Evolutionary conservation across 106 monocot genomes (phyloP).

Genomic region (Triglochin maritima): DNA sequence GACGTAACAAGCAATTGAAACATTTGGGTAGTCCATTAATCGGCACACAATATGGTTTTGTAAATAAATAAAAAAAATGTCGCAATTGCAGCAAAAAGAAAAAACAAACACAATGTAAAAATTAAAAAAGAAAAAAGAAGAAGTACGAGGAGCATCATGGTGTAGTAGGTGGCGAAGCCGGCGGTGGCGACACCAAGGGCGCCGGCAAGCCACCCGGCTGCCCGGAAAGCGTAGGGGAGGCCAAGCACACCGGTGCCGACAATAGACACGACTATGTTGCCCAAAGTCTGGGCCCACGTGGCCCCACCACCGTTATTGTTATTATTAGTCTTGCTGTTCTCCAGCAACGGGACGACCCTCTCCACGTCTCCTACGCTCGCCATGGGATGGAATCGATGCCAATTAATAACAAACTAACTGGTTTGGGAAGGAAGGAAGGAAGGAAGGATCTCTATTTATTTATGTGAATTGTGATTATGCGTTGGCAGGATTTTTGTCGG

Average conservation of each 20-base stretch:
- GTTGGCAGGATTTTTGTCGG: too few species aligned
- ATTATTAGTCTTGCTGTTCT: neutral
- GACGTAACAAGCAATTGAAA: too few species aligned
- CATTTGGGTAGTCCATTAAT: too few species aligned
- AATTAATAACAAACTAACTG: too few species aligned
- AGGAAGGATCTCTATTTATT: too few species aligned
- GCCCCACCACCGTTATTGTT: constrained; percentile 2
- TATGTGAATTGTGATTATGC: too few species aligned
- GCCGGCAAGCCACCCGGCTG: constrained; percentile 26
- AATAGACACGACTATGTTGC: constrained; percentile 24
- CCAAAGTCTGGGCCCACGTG: constrained; percentile 25
- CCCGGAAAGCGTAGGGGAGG: constrained; percentile 28
- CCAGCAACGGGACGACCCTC: constrained; percentile 14
- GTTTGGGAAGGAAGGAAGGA: too few species aligned
- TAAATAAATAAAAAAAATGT: too few species aligned
- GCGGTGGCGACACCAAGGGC: constrained; percentile 21
- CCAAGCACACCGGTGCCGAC: constrained; percentile 29
- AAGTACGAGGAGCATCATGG: constrained; percentile 20
- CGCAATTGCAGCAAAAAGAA: neutral
- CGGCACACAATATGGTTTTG: too few species aligned
- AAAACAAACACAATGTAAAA: too few species aligned
- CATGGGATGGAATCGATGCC: neutral
- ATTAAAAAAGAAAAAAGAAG: too few species aligned
- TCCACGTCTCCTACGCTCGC: constrained; percentile 2
- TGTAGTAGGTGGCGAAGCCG: constrained; percentile 22